Conservation (phyloP, 345 rosid genomes). For the Arabidopsis thaliana region TAIR10.1 NC_003070.9:18045001-18045500, state of each 20-base stretch:
- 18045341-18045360: conserved; percentile 59
- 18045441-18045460: conserved; percentile 81
- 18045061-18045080: background rate
- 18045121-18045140: background rate
- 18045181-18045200: conserved; percentile 5
- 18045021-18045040: background rate
- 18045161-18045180: background rate
- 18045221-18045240: conserved; percentile 1
- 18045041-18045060: background rate
- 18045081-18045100: background rate
- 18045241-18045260: conserved; percentile 75
- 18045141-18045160: conserved; percentile 1
- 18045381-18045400: conserved; percentile 97
- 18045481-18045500: conserved; percentile 39
- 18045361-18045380: conserved; percentile 94
- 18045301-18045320: conserved; percentile 58
- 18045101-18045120: background rate
- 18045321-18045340: conserved; percentile 56
- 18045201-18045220: conserved; percentile 11
- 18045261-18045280: conserved; percentile 83
- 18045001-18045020: conserved; percentile 10
- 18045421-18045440: conserved; percentile 73
- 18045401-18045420: conserved; percentile 51
- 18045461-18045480: conserved; percentile 53
- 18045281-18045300: conserved; percentile 54